phyloP scores from a whole-genome alignment of 108 stramenopile genomes.

The Fragilaria radians region DNA sequence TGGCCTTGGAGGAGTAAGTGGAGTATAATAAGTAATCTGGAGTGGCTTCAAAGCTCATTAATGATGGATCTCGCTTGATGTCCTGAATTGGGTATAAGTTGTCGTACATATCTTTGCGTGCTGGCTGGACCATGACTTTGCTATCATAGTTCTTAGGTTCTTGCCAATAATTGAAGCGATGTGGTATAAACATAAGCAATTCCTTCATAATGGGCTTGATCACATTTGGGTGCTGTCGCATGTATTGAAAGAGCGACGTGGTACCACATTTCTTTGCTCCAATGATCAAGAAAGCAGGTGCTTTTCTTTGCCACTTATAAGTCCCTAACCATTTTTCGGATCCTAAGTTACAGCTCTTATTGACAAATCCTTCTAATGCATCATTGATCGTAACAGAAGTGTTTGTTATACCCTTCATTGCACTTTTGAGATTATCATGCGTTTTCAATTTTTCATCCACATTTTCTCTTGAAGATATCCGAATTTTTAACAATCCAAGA shows the following conservation, averaged over 20 bases:
- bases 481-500: too few species aligned
- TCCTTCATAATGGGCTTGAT: conserved; percentile 21
- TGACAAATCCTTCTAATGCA: neutral
- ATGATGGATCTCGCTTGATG: neutral
- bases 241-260: conserved; percentile 2
- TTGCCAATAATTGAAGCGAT: neutral
- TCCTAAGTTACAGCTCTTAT: neutral
- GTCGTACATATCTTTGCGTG: conserved; percentile 8
- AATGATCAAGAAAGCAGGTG: conserved; percentile 13
- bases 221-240: conserved; percentile 5
- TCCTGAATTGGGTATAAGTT: neutral
- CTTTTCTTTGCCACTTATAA: conserved; percentile 8
- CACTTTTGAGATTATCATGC: too few species aligned
- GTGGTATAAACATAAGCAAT: conserved; percentile 13
- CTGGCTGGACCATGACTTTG: conserved; percentile 2
- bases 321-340: neutral
- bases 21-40: conserved; percentile 19
- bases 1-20: conserved; percentile 1
- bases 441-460: too few species aligned
- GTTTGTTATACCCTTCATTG: too few species aligned
- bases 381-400: too few species aligned
- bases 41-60: conserved; percentile 14
- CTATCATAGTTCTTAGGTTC: conserved; percentile 1
- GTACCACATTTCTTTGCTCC: conserved; percentile 19
- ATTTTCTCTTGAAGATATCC: too few species aligned